Percentiles rank a stretch among this genome's conserved stretches.
Evolutionary conservation across 495 filamentous ascomycete genomes (phyloP).

Genomic region (Parathielavia hyrcaniae): DNA sequence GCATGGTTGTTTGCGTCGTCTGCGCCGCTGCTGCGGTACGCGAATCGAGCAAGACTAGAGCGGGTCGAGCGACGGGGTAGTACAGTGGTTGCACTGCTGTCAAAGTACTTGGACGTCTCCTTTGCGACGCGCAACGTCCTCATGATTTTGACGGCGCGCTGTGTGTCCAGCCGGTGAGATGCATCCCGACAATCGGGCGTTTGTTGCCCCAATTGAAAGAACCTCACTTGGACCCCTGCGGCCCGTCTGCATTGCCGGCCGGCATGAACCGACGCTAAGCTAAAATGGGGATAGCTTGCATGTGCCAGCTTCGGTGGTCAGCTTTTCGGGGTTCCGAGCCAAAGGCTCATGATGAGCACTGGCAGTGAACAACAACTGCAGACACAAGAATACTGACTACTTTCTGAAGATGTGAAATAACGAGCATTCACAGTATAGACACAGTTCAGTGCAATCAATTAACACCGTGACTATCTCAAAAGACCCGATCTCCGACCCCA

Average conservation of each 20-base stretch:
- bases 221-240: background rate
- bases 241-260: background rate
- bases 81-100: constrained; percentile 15
- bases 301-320: too few species aligned
- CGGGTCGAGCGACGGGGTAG: constrained; percentile 44
- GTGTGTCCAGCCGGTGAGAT: background rate
- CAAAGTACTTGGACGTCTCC: constrained; percentile 48
- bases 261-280: background rate
- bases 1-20: constrained; percentile 27
- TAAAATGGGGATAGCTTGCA: background rate
- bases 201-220: background rate
- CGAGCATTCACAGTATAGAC: too few species aligned
- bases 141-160: constrained; percentile 40
- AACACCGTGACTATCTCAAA: too few species aligned
- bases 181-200: background rate
- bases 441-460: too few species aligned
- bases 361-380: too few species aligned
- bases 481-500: background rate
- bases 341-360: too few species aligned
- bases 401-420: too few species aligned
- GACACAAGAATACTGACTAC: too few species aligned
- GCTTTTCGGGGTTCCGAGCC: too few species aligned
- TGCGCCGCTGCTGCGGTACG: constrained; percentile 27
- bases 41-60: constrained; percentile 39
- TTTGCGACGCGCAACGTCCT: constrained; percentile 55